A percentile compares a stretch with the other conserved stretches of the same genome.
These are phyloP conservation scores for Polychytrium aggregatum DNA, from an alignment of 192 early-diverging fungal species.

Conservation along the genomic window DNA sequence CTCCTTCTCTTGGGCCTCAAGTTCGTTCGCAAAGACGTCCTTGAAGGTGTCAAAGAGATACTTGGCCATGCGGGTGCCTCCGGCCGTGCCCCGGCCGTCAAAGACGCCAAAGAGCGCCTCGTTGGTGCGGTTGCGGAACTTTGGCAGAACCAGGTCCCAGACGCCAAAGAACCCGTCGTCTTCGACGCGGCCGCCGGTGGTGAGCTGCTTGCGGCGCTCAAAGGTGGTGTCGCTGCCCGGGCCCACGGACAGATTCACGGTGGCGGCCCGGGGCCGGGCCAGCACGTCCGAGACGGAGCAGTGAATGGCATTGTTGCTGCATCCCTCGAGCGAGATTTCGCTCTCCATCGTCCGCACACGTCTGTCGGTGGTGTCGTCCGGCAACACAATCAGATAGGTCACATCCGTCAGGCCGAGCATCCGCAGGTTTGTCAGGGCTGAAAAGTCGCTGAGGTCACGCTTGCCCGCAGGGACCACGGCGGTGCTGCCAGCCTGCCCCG, in stretches of 20 bases:
- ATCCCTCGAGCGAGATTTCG: conserved; percentile 51
- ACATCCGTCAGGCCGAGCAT: conserved; percentile 83
- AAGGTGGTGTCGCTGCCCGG: too few relatives aligned
- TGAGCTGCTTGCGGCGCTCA: too few relatives aligned
- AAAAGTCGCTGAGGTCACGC: conserved; percentile 61
- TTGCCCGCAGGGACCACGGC: conserved; percentile 20
- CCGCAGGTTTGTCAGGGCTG: conserved; percentile 61
- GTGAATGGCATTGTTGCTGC: conserved; percentile 37
- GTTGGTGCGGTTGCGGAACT: conserved; percentile 73
- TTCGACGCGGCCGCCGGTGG: too few relatives aligned
- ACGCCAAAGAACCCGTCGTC: conserved; percentile 59
- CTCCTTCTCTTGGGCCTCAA: too few relatives aligned
- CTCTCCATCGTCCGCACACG: conserved; percentile 75
- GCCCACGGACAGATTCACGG: too few relatives aligned
- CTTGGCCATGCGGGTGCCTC: conserved; percentile 37
- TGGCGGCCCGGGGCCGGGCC: conserved; percentile 33
- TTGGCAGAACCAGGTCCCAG: conserved; percentile 79
- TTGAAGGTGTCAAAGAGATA: conserved; percentile 64
- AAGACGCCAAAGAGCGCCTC: conserved; percentile 84
- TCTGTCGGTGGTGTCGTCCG: conserved; percentile 70
- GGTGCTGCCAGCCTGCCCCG: conserved; percentile 18
- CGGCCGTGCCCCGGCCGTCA: conserved; percentile 55
- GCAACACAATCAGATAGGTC: conserved; percentile 67
- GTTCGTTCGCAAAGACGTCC: conserved; percentile 56
- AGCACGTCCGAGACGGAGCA: conserved; percentile 83